Evolutionary conservation across 192 early-diverging fungal genomes (phyloP).

Genomic region (Geranomyces michiganensis): DNA sequence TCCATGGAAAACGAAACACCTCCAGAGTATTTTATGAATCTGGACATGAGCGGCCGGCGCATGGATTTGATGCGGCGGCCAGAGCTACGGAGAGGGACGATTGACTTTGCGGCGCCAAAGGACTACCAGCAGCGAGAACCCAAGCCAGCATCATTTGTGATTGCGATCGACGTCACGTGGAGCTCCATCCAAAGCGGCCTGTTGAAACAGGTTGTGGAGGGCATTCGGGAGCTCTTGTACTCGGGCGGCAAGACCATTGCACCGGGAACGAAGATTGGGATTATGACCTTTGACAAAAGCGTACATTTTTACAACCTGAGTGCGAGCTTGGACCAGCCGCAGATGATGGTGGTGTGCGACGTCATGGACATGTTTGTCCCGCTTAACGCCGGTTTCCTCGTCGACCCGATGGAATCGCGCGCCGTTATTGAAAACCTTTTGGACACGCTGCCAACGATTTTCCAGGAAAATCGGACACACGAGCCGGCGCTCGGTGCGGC

Average conservation of each 20-base stretch:
- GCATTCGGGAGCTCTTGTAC: constrained; percentile 74
- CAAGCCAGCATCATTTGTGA: constrained; percentile 73
- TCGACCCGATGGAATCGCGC: constrained; percentile 82
- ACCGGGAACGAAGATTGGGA: constrained; percentile 65
- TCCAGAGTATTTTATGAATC: constrained; percentile 87
- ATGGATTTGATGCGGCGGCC: constrained; percentile 83
- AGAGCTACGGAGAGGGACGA: constrained; percentile 84
- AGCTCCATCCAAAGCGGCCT: constrained; percentile 83
- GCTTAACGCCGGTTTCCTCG: constrained; percentile 86
- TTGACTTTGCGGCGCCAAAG: constrained; percentile 87
- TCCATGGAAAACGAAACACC: constrained; percentile 85
- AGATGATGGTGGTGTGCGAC: constrained; percentile 95
- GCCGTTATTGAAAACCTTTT: constrained; percentile 78
- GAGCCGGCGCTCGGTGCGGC: constrained; percentile 83
- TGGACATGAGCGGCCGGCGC: constrained; percentile 90
- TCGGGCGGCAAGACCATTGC: constrained; percentile 39
- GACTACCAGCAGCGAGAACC: constrained; percentile 75
- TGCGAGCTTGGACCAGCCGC: constrained; percentile 72
- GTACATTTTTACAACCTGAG: constrained; percentile 96
- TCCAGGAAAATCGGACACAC: constrained; percentile 72
- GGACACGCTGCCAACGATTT: constrained; percentile 79
- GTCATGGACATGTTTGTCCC: constrained; percentile 94
- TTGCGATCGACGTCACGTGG: constrained; percentile 96
- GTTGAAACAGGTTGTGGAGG: constrained; percentile 65
- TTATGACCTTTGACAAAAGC: constrained; percentile 87